Conservation (phyloP, 2,329 filamentous ascomycete species). For the Blastomyces gilchristii region DNA sequence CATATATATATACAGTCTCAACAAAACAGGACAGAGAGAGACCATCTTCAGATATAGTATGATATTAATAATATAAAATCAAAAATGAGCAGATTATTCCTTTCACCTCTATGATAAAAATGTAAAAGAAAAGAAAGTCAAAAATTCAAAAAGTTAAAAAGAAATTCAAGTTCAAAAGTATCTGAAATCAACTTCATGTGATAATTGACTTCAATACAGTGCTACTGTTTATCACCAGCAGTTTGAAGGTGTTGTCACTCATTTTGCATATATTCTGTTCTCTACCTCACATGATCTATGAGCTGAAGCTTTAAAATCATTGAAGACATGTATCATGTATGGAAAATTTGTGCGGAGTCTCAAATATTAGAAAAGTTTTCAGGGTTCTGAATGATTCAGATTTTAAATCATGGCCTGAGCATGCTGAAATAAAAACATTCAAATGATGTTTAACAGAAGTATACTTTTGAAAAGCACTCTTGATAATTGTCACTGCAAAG, state of each 20-base stretch:
- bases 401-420: background rate
- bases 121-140: background rate
- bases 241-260: slow-evolving; percentile 1
- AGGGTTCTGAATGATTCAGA: background rate
- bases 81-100: background rate
- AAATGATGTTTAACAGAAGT: background rate
- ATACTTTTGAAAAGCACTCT: background rate
- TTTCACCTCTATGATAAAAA: background rate
- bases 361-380: background rate
- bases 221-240: background rate
- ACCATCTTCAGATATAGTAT: background rate
- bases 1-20: background rate
- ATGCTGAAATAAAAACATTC: background rate
- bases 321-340: background rate
- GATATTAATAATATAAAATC: background rate
- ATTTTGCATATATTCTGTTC: slow-evolving; percentile 1
- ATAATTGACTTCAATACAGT: background rate
- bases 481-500: background rate
- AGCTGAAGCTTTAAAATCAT: background rate
- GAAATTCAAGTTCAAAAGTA: background rate
- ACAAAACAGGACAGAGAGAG: background rate
- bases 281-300: slow-evolving; percentile 1
- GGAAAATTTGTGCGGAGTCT: background rate
- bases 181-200: background rate
- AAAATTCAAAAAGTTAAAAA: too few relatives aligned